Percentiles rank a stretch among this genome's conserved stretches.
These are phyloP conservation scores for Ogataea angusta DNA, from an alignment of 805 yeast genomes.

Conservation along the genomic window DNA sequence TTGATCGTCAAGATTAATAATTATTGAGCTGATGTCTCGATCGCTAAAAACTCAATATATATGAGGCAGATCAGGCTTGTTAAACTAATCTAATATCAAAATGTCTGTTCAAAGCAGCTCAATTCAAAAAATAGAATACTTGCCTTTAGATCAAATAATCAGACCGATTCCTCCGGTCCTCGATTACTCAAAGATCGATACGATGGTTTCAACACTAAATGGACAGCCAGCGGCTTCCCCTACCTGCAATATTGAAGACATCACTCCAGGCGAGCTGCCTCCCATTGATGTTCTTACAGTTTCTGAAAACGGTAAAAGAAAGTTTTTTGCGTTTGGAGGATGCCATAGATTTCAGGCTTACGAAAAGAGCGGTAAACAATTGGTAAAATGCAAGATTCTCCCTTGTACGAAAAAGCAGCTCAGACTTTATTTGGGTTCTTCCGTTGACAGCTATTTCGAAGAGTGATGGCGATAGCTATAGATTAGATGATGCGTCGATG, in stretches of 20 bases:
- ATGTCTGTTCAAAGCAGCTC: conserved; percentile 72
- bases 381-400: conserved; percentile 67
- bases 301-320: conserved; percentile 54
- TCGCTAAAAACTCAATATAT: not conserved
- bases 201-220: conserved; percentile 70
- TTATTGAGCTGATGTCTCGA: not conserved
- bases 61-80: conserved; percentile 1
- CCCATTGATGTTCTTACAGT: conserved; percentile 77
- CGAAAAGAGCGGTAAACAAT: conserved; percentile 46
- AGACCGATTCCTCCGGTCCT: conserved; percentile 86
- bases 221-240: conserved; percentile 63
- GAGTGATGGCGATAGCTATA: conserved; percentile 4
- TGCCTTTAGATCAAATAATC: conserved; percentile 65
- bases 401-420: conserved; percentile 75
- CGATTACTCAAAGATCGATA: conserved; percentile 67
- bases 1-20: no score
- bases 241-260: conserved; percentile 50
- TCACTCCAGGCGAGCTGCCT: conserved; percentile 65
- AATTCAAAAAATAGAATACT: conserved; percentile 47
- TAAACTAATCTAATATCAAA: no score
- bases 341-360: conserved; percentile 90
- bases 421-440: conserved; percentile 66
- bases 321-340: conserved; percentile 85
- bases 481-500: not conserved
- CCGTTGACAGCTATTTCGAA: conserved; percentile 51